Evolutionary conservation across 1,139 yeast genomes (phyloP).

Genomic region (Waltiozyma sp.): DNA sequence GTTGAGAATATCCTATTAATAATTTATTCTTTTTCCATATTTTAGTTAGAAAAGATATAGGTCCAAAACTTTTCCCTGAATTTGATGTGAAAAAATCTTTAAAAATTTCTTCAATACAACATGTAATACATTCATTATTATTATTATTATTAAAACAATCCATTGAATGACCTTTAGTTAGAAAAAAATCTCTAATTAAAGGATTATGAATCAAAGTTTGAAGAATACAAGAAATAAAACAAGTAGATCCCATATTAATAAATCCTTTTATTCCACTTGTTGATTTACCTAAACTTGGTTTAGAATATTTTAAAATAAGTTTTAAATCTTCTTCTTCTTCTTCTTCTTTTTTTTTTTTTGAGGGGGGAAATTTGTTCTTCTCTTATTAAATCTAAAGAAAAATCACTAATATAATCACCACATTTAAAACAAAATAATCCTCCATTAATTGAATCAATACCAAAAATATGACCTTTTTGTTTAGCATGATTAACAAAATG

Average conservation of each 20-base stretch:
- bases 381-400: constrained; percentile 41
- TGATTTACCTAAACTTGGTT: constrained; percentile 49
- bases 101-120: constrained; percentile 74
- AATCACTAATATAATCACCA: constrained; percentile 56
- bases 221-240: constrained; percentile 85
- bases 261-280: constrained; percentile 75
- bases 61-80: constrained; percentile 54
- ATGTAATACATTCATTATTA: constrained; percentile 49
- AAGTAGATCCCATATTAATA: constrained; percentile 90
- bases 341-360: constrained; percentile 1
- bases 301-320: constrained; percentile 23
- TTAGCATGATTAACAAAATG: constrained; percentile 59
- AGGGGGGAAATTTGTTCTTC: background rate
- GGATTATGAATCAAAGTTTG: constrained; percentile 89
- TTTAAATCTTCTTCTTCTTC: constrained; percentile 6
- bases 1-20: constrained; percentile 90
- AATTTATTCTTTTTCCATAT: constrained; percentile 79
- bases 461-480: constrained; percentile 59
- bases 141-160: constrained; percentile 26
- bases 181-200: constrained; percentile 61
- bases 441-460: constrained; percentile 50
- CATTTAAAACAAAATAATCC: constrained; percentile 70
- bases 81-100: constrained; percentile 32
- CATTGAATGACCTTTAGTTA: constrained; percentile 51
- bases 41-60: constrained; percentile 59